Evolutionary conservation across 129 eudicot genomes (phyloP).

Genomic region (Flaveria ramosissima): DNA sequence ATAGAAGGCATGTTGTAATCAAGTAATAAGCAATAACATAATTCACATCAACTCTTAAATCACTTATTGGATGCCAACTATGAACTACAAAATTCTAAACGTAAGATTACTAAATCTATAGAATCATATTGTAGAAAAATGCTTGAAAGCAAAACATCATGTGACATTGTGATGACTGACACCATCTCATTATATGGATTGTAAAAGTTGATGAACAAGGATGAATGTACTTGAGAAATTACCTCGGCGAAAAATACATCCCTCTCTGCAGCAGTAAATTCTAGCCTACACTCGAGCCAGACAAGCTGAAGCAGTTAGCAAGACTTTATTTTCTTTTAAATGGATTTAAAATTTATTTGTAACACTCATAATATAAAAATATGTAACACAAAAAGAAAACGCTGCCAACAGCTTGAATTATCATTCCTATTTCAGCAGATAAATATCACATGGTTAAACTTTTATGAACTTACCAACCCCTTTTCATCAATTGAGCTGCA

Average conservation of each 20-base stretch:
- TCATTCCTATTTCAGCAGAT: conserved; percentile 2
- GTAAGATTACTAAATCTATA: background rate
- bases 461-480: conserved; percentile 82
- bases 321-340: conserved; percentile 25
- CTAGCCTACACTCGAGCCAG: conserved; percentile 66
- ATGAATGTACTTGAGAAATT: conserved; percentile 22
- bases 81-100: background rate
- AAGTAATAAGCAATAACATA: background rate
- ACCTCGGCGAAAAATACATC: conserved; percentile 82
- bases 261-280: conserved; percentile 73
- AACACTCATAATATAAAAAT: background rate
- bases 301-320: conserved; percentile 31
- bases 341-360: conserved; percentile 19
- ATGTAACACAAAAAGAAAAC: conserved; percentile 7
- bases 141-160: conserved; percentile 14
- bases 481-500: conserved; percentile 95
- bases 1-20: conserved; percentile 3
- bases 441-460: background rate
- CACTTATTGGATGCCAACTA: background rate
- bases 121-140: conserved; percentile 9
- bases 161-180: background rate
- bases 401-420: conserved; percentile 9
- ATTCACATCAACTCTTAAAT: background rate
- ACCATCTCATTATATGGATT: background rate
- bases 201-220: conserved; percentile 6